Evolutionary conservation across 2,329 filamentous ascomycete genomes (phyloP).

Genomic region (Arachnomyces sp.): DNA sequence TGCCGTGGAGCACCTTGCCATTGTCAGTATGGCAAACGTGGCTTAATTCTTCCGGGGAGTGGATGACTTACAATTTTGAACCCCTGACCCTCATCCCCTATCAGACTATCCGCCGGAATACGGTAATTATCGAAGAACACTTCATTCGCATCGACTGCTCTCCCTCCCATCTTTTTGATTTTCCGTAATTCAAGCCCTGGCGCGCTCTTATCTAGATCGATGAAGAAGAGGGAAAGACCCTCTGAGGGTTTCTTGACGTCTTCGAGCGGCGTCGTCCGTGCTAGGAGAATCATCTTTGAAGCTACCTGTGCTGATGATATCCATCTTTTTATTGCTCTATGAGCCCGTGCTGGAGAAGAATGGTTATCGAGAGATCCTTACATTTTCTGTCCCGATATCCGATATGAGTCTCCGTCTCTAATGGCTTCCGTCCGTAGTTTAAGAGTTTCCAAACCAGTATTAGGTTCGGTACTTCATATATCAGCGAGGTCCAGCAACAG

Average conservation of each 20-base stretch:
- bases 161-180: conserved; percentile 79
- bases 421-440: conserved; percentile 58
- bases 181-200: conserved; percentile 58
- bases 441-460: conserved; percentile 70
- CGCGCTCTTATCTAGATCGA: conserved; percentile 57
- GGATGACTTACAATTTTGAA: conserved; percentile 55
- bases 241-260: conserved; percentile 62
- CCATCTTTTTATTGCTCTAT: conserved; percentile 46
- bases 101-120: conserved; percentile 55
- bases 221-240: conserved; percentile 71
- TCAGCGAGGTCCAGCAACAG: not conserved
- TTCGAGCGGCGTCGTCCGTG: conserved; percentile 62
- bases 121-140: conserved; percentile 77
- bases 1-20: conserved; percentile 56
- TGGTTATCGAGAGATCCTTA: conserved; percentile 6
- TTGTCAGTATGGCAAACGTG: not conserved
- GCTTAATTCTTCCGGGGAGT: not conserved
- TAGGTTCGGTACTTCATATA: conserved; percentile 57
- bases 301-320: conserved; percentile 80
- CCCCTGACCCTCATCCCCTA: conserved; percentile 65
- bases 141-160: conserved; percentile 76
- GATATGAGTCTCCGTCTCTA: conserved; percentile 54
- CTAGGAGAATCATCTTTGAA: conserved; percentile 72
- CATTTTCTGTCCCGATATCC: conserved; percentile 70
- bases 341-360: not conserved